Evolutionary conservation across 768 basidiomycete genomes (phyloP).

Genomic region (Lentinula aciculospora): DNA sequence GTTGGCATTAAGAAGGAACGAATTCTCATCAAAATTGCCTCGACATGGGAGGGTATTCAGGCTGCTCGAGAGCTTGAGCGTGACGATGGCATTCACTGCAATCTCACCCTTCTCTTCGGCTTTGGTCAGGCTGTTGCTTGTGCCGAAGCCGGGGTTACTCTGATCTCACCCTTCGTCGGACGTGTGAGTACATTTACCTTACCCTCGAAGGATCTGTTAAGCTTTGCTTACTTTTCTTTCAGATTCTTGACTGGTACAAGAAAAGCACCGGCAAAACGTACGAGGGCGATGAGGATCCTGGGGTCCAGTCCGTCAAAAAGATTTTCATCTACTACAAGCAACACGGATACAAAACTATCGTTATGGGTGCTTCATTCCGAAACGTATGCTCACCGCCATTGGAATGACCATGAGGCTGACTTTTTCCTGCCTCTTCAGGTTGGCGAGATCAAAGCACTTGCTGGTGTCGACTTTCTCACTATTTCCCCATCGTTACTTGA

Average conservation of each 20-base stretch:
- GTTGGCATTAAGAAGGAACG: slow-evolving; percentile 91
- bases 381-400: slow-evolving; percentile 46
- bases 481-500: slow-evolving; percentile 89
- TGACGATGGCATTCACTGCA: slow-evolving; percentile 95
- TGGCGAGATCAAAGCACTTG: slow-evolving; percentile 91
- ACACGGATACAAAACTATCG: slow-evolving; percentile 96
- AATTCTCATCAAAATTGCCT: slow-evolving; percentile 98
- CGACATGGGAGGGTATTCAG: slow-evolving; percentile 99
- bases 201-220: slow-evolving; percentile 12
- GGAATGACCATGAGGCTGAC: neutral
- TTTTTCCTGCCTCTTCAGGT: slow-evolving; percentile 31
- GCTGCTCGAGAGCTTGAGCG: slow-evolving; percentile 94
- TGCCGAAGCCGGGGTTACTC: slow-evolving; percentile 95
- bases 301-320: slow-evolving; percentile 91
- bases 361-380: slow-evolving; percentile 99
- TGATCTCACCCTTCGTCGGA: slow-evolving; percentile 99
- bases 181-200: slow-evolving; percentile 53
- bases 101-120: slow-evolving; percentile 97
- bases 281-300: slow-evolving; percentile 89
- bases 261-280: slow-evolving; percentile 82
- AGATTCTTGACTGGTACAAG: slow-evolving; percentile 99
- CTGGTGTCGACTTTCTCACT: slow-evolving; percentile 97
- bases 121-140: slow-evolving; percentile 98
- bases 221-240: slow-evolving; percentile 8
- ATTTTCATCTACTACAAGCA: slow-evolving; percentile 99